Conservation (phyloP, 768 basidiomycete genomes). For the Termitomyces sp. region DNA sequence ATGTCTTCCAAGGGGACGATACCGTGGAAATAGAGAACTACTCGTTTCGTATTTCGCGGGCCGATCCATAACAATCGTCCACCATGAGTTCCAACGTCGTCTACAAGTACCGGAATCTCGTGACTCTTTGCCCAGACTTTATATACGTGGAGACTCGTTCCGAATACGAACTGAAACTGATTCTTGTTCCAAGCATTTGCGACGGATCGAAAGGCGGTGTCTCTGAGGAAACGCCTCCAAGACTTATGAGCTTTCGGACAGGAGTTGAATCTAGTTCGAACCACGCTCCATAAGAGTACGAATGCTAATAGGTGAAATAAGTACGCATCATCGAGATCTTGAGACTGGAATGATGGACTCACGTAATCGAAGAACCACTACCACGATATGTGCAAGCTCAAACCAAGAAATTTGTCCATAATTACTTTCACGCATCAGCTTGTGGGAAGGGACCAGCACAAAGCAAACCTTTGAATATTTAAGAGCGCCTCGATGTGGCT, state of each 20-base stretch:
- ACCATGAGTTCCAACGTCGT: conserved; percentile 21
- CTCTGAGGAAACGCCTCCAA: conserved; percentile 17
- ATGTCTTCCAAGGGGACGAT: not conserved
- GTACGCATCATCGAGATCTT: not conserved
- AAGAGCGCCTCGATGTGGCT: not conserved
- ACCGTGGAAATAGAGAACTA: conserved; percentile 29
- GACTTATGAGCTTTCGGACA: conserved; percentile 15
- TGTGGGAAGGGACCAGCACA: not conserved
- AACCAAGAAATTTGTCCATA: conserved; percentile 7
- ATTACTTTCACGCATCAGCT: not conserved
- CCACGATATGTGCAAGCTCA: not conserved
- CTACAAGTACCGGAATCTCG: conserved; percentile 16
- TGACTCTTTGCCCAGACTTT: conserved; percentile 18
- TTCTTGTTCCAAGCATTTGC: conserved; percentile 5
- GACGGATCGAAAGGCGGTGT: conserved; percentile 13
- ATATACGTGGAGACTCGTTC: conserved; percentile 18
- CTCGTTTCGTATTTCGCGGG: conserved; percentile 21
- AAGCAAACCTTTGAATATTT: not conserved
- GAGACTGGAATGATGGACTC: not conserved
- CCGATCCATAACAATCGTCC: conserved; percentile 30
- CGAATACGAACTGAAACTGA: conserved; percentile 20
- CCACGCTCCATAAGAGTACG: conserved; percentile 13
- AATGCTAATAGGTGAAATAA: conserved; percentile 8
- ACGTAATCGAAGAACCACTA: not conserved
- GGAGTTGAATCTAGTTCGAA: conserved; percentile 11